Evolutionary conservation across 1,139 yeast genomes (phyloP), one percentile per base, ranked within the genome.

Genomic region (Yamadazyma taylorii): DNA sequence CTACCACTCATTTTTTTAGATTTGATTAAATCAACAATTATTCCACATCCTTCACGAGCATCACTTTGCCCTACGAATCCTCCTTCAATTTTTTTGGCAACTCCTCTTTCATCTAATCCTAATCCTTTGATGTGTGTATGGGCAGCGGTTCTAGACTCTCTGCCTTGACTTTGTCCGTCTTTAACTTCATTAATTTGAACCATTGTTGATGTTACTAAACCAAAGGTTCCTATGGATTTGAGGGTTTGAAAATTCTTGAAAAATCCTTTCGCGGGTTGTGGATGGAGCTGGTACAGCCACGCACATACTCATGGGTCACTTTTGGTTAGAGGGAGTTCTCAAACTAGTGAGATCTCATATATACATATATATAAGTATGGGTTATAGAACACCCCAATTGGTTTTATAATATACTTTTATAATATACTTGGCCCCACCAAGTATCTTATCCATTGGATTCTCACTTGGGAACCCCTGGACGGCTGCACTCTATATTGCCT

Each of bases 41-140:
- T 83, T 45, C 98, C 98, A 60, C 97, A 90, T 1, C 97, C 97
- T 64, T 92, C 98, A 60, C 98, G 78, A 11, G 99, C 98, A 50
- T 83, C 88, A 10, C 75, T 73, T 62, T 92, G 99, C 32, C 98
- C 98, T 33, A 92, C 95, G 58, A 92, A 92, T 3, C 97, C 97
- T 32, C 95, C 96, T 58, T 90, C 97, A 30, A 85, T 78, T 32
- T 76, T 75, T 48, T 85, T 85, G 23, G 97, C 97, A 34, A 72
- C 61, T 23, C 98, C 98, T 50, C 78, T 81, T 52, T 90, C 97
- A 54, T 90, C 96, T 36, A 92, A 72, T 0, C 98, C 98, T 24
- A 92, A 76, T 3, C 97, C 97, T 60, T 85, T 87, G 70, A 92
- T 92, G 60, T 92, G 98, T 5, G 97, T 89, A 58, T 92, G 98